Evolutionary conservation across 78 protist genomes (phyloP).

Genomic region (slime mould (Dictyostelium discoideum)): DNA sequence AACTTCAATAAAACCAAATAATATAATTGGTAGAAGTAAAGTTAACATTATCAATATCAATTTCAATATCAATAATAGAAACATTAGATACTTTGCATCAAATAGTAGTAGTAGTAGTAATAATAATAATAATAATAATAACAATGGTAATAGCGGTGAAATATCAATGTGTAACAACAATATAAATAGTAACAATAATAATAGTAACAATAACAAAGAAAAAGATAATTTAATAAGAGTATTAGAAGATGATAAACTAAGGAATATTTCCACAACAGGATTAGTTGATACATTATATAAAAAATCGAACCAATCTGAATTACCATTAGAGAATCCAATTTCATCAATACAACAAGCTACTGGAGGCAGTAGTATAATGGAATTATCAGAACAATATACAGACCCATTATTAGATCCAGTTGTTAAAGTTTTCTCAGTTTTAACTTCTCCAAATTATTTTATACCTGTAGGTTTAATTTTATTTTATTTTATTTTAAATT

Average conservation of each 20-base stretch:
- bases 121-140: too few species aligned
- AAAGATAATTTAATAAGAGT: neutral
- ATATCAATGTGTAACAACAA: neutral
- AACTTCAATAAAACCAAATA: neutral
- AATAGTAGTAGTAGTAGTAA: neutral
- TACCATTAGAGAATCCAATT: constrained; percentile 8
- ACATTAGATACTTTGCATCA: neutral
- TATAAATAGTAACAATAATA: neutral
- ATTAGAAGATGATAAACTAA: neutral
- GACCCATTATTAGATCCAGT: constrained; percentile 81
- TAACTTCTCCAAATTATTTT: constrained; percentile 76
- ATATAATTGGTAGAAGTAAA: neutral
- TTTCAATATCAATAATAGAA: neutral
- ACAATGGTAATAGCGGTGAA: neutral
- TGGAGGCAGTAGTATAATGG: neutral
- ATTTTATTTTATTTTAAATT: too few species aligned
- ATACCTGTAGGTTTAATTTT: constrained; percentile 22
- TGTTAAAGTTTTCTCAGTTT: constrained; percentile 71
- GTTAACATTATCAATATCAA: neutral
- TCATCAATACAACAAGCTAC: neutral
- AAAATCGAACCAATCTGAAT: neutral
- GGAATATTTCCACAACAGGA: neutral
- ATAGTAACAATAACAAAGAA: neutral
- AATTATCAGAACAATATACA: neutral
- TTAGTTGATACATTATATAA: constrained; percentile 4